A percentile compares a stretch with the other conserved stretches of the same genome.
These are phyloP conservation scores for Oryza australiensis DNA, from an alignment of 176 grass and related monocot species.

Conservation along the genomic window DNA sequence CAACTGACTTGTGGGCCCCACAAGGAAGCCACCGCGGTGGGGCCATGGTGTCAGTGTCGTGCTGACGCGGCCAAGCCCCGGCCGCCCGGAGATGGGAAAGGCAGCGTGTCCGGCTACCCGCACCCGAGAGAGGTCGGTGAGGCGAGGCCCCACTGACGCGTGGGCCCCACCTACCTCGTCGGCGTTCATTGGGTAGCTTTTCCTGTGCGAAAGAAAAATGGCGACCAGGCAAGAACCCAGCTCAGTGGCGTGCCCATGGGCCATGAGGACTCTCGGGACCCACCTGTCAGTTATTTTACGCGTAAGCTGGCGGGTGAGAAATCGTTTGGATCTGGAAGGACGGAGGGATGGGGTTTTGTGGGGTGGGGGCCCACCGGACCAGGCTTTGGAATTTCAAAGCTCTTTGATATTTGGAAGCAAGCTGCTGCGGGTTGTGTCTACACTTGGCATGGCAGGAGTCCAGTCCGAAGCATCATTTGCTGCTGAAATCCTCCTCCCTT, in stretches of 20 bases:
- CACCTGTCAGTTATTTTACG: background rate
- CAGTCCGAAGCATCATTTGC: background rate
- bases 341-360: too few species aligned
- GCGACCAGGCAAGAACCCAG: too few species aligned
- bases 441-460: background rate
- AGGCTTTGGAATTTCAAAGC: background rate
- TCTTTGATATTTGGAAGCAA: background rate
- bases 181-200: background rate
- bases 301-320: background rate
- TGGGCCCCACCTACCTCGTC: background rate
- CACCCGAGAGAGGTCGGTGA: background rate
- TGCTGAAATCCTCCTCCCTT: background rate
- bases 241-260: background rate
- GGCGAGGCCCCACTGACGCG: background rate
- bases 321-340: background rate
- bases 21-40: background rate
- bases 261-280: background rate
- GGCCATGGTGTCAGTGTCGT: background rate
- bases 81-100: background rate
- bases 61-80: background rate
- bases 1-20: background rate
- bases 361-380: background rate
- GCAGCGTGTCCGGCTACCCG: background rate
- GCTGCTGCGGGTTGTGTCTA: too few species aligned
- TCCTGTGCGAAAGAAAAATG: background rate